These are phyloP conservation scores for Mrakia frigida DNA, from an alignment of 768 basidiomycete species.

Conservation along the genomic window DNA sequence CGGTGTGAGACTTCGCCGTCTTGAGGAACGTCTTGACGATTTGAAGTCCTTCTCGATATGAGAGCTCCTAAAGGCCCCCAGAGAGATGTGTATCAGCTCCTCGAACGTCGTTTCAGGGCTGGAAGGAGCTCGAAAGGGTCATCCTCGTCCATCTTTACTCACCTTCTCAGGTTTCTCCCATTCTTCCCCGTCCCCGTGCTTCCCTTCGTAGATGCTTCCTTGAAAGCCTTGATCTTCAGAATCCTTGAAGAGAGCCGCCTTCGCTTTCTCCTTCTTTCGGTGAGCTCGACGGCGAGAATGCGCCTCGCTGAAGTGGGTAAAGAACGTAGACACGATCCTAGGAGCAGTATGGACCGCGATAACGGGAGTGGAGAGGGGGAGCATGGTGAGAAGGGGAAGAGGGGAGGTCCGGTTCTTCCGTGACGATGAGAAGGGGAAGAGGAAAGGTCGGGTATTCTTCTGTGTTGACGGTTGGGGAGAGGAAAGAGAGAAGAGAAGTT, in stretches of 20 bases:
- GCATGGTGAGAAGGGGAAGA: neutral
- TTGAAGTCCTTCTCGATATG: slow-evolving; percentile 9
- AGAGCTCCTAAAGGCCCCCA: neutral
- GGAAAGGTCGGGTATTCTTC: neutral
- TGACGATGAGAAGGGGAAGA: neutral
- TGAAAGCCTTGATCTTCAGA: neutral
- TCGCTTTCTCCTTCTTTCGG: neutral
- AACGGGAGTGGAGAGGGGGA: neutral
- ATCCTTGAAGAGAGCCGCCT: neutral
- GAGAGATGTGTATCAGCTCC: neutral
- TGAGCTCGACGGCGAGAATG: too few relatives aligned
- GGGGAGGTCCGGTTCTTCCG: neutral
- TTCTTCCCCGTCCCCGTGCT: neutral
- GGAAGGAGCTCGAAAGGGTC: too few relatives aligned
- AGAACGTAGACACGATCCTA: neutral
- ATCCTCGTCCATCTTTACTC: neutral
- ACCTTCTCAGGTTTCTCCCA: neutral
- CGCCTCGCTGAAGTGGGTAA: neutral
- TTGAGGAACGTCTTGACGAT: slow-evolving; percentile 17
- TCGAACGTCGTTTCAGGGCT: too few relatives aligned
- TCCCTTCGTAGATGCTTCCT: neutral
- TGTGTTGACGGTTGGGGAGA: neutral
- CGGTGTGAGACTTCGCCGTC: slow-evolving; percentile 14
- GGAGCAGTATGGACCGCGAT: neutral
- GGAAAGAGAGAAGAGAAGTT: neutral